These are phyloP conservation scores for Exophiala xenobiotica DNA, from an alignment of 2,329 filamentous ascomycete genomes.

Conservation along the genomic window DNA sequence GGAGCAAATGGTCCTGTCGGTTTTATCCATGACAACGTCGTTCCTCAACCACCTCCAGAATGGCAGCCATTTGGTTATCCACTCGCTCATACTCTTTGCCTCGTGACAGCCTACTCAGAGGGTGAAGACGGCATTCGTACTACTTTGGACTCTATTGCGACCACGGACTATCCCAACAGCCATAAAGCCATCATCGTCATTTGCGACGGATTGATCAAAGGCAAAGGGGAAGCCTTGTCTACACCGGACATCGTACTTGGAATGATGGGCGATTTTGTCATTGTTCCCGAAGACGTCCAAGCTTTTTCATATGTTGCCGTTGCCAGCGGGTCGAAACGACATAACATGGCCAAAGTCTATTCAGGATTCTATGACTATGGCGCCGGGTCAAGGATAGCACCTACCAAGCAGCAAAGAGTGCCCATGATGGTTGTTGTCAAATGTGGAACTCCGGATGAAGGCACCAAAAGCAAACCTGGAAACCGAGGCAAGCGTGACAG, in stretches of 20 bases:
- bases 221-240: slow-evolving; percentile 78
- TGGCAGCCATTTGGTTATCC: slow-evolving; percentile 98
- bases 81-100: slow-evolving; percentile 85
- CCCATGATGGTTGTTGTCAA: slow-evolving; percentile 98
- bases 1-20: slow-evolving; percentile 80
- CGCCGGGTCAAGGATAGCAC: slow-evolving; percentile 70
- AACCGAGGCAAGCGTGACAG: slow-evolving; percentile 98
- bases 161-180: slow-evolving; percentile 98
- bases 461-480: slow-evolving; percentile 78
- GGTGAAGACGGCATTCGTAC: slow-evolving; percentile 89
- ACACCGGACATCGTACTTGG: slow-evolving; percentile 86
- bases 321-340: slow-evolving; percentile 89
- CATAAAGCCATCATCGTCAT: slow-evolving; percentile 96
- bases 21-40: slow-evolving; percentile 95
- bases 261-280: slow-evolving; percentile 92
- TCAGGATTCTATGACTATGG: slow-evolving; percentile 98
- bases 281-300: slow-evolving; percentile 76
- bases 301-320: slow-evolving; percentile 96
- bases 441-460: slow-evolving; percentile 88
- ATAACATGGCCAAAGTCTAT: slow-evolving; percentile 99
- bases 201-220: slow-evolving; percentile 97
- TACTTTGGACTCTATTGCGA: slow-evolving; percentile 92
- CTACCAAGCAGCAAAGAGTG: slow-evolving; percentile 89
- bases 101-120: slow-evolving; percentile 97
- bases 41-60: slow-evolving; percentile 92